These are phyloP conservation scores for Coemansia sp. DNA, from an alignment of 192 early-diverging fungal species.

Conservation along the genomic window DNA sequence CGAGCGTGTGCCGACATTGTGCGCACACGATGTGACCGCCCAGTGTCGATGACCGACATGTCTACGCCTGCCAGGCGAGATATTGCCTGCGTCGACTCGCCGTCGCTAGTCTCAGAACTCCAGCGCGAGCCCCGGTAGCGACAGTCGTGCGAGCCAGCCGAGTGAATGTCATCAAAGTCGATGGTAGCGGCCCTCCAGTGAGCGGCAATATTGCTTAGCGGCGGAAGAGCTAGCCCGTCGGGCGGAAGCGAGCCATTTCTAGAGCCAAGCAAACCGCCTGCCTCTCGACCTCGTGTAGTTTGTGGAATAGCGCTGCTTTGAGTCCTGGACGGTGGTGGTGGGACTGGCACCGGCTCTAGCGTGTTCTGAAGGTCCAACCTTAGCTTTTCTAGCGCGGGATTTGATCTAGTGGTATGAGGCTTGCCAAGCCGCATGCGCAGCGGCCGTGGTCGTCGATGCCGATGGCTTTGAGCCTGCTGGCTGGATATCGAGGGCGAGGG, in stretches of 20 bases:
- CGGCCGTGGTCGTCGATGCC: conserved; percentile 3
- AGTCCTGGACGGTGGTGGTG: neutral
- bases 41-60: conserved; percentile 18
- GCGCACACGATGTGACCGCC: conserved; percentile 30
- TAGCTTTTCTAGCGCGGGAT: conserved; percentile 15
- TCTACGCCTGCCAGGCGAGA: conserved; percentile 6
- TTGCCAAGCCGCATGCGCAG: neutral
- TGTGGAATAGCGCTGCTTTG: neutral
- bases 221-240: conserved; percentile 2
- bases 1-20: conserved; percentile 22
- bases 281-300: too few relatives aligned
- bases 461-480: neutral
- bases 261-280: neutral
- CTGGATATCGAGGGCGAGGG: neutral
- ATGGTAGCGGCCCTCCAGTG: conserved; percentile 8
- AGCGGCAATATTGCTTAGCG: conserved; percentile 7
- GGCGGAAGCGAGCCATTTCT: conserved; percentile 3
- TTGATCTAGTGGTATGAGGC: conserved; percentile 4
- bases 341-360: neutral
- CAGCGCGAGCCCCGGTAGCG: neutral
- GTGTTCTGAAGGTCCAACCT: conserved; percentile 8
- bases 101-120: neutral
- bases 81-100: neutral
- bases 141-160: neutral
- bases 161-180: neutral